These are phyloP conservation scores for Grigorovia yakushimaensis DNA, from an alignment of 805 yeast species.

Conservation along the genomic window DNA sequence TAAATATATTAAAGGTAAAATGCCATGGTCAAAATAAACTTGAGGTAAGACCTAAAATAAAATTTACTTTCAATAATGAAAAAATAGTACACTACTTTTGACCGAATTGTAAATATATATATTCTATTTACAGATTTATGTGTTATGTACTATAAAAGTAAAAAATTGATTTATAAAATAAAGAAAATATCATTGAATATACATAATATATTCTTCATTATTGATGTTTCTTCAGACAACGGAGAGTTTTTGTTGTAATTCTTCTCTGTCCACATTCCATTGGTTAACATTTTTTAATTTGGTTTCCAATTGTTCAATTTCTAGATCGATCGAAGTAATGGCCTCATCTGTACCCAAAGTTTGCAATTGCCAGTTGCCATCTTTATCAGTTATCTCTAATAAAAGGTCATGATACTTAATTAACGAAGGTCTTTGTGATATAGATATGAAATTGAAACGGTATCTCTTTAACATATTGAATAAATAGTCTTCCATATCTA, in stretches of 20 bases:
- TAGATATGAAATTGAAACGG: conserved; percentile 68
- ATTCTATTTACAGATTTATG: too few relatives aligned
- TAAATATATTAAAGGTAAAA: conserved; percentile 14
- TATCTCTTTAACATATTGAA: conserved; percentile 65
- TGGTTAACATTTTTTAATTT: conserved; percentile 50
- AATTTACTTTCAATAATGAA: too few relatives aligned
- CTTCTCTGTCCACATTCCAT: conserved; percentile 51
- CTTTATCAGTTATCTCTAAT: conserved; percentile 53
- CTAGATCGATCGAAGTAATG: conserved; percentile 60
- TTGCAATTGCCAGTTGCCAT: conserved; percentile 51
- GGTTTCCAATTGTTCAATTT: conserved; percentile 54
- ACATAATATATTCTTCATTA: too few relatives aligned
- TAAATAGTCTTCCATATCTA: conserved; percentile 79
- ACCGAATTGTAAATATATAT: too few relatives aligned
- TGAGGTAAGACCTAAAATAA: not conserved
- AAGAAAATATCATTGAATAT: too few relatives aligned
- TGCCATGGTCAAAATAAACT: conserved; percentile 24
- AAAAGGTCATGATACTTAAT: conserved; percentile 76
- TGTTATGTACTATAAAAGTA: too few relatives aligned
- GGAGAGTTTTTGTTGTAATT: conserved; percentile 37
- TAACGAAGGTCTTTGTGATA: conserved; percentile 74
- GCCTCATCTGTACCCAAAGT: conserved; percentile 58
- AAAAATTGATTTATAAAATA: too few relatives aligned
- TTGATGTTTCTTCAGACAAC: conserved; percentile 25
- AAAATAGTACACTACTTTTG: too few relatives aligned